phyloP scores from a whole-genome alignment of 305 asterid species.

The Fraxinus velutina region DNA sequence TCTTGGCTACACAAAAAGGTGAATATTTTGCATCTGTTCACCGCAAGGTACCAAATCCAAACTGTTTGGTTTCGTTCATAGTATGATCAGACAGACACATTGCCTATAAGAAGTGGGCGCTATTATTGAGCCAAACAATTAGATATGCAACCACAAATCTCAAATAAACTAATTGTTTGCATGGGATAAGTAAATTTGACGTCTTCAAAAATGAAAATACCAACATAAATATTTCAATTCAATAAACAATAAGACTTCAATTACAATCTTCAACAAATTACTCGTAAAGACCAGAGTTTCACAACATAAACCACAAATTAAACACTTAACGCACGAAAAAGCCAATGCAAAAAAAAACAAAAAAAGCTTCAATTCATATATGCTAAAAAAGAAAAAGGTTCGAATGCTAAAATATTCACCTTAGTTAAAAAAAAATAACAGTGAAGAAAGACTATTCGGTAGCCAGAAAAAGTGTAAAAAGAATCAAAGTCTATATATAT shows the following conservation, averaged over 20 bases:
- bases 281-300: neutral
- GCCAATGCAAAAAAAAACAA: neutral
- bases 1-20: neutral
- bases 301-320: neutral
- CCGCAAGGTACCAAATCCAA: neutral
- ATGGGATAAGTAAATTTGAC: neutral
- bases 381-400: neutral
- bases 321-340: neutral
- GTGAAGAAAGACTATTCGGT: neutral
- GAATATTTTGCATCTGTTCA: neutral
- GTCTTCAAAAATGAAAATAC: neutral
- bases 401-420: conserved; percentile 23
- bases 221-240: neutral
- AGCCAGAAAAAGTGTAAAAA: neutral
- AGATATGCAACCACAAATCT: neutral
- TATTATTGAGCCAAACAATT: neutral
- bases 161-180: neutral
- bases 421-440: neutral
- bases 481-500: conserved; percentile 12
- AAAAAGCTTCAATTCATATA: neutral
- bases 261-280: conserved; percentile 6
- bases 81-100: neutral
- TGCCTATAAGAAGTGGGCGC: neutral
- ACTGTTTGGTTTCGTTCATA: neutral
- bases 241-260: neutral